Base-by-base conservation (phyloP, 2,329 filamentous ascomycete genomes). In the Zymoseptoria tritici region DNA sequence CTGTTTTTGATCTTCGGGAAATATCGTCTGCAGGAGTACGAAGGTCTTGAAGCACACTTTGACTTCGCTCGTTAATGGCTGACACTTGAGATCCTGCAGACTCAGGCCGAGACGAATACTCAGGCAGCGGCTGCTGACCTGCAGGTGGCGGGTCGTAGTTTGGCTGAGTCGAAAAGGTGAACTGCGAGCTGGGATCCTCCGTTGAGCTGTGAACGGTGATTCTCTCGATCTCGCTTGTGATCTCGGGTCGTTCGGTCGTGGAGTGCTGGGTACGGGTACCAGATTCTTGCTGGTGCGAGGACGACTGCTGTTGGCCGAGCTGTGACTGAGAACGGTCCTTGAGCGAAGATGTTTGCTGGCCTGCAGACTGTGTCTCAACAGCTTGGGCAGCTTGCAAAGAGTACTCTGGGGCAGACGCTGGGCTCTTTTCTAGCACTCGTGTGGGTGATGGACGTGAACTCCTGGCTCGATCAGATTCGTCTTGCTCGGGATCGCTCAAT, bases 131-230 rank as follows among this genome's bases (percentile, higher is more conserved):
- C 20, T 54, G 58, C 49, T 65, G 64, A 36, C 54, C 62, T 46
- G 63, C 58, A 8, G 64, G 62, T n/a, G 64, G 64, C 20, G 58
- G 63, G 3, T 57, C 57, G 42, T 57, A 62, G 51, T 65, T 58
- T 49, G 57, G 61, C 60, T 56, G 60, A 53, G 20, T 54, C 54
- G 53, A 36, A n/a, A 58, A 21, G 53, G 13, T 20, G 55, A 59
- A 11, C 54, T 49, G 42, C 8, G 58, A 50, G 31, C 19, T 29
- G 29, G 51, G 26, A 42, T 52, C 49, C 26, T 49, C 51, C 19
- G 56, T 50, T 20, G 57, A 55, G 49, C 54, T 59, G 49, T 57
- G 29, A 4, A 60, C 50, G 20, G 56, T 60, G 52, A n/a, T 49
- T 8, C 49, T 49, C 21, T 31, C 22, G 9, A 53, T 26, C 20